Evolutionary conservation across 805 yeast genomes (phyloP).

Genomic region (Suhomyces sp.): DNA sequence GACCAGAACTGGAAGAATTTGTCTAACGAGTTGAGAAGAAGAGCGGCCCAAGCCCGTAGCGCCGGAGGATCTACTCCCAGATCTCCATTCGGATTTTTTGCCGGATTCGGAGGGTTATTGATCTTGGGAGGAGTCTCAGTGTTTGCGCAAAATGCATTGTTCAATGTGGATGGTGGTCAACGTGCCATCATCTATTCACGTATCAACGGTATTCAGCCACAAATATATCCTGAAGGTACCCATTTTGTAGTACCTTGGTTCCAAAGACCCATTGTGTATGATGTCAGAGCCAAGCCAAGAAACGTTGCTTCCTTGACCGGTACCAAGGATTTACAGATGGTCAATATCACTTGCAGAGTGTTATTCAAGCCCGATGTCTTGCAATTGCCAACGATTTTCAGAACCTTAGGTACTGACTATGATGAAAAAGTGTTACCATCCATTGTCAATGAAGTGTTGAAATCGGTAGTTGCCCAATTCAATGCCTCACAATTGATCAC

Average conservation of each 20-base stretch:
- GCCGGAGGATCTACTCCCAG: conserved; percentile 29
- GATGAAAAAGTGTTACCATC: conserved; percentile 97
- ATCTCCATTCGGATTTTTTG: conserved; percentile 37
- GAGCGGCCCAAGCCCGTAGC: conserved; percentile 29
- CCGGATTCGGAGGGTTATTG: conserved; percentile 42
- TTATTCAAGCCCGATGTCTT: conserved; percentile 80
- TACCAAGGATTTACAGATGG: conserved; percentile 98
- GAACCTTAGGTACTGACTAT: conserved; percentile 91
- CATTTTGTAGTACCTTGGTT: conserved; percentile 93
- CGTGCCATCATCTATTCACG: conserved; percentile 94
- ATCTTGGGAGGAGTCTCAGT: conserved; percentile 40
- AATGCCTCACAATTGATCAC: conserved; percentile 97
- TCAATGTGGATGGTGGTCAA: conserved; percentile 95
- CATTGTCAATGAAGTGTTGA: conserved; percentile 95
- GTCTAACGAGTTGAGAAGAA: conserved; percentile 41
- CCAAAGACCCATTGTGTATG: conserved; percentile 88
- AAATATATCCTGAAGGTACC: conserved; percentile 89
- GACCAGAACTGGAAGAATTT: conserved; percentile 43
- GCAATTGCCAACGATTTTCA: conserved; percentile 78
- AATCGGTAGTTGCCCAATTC: conserved; percentile 96
- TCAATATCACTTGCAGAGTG: conserved; percentile 97
- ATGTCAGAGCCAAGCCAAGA: conserved; percentile 96
- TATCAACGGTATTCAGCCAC: conserved; percentile 76
- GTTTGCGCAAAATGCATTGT: conserved; percentile 43
- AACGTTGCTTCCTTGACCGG: conserved; percentile 95